Evolutionary conservation across 2,329 filamentous ascomycete species (phyloP).

Genomic region (Plenodomus tracheiphilus): DNA sequence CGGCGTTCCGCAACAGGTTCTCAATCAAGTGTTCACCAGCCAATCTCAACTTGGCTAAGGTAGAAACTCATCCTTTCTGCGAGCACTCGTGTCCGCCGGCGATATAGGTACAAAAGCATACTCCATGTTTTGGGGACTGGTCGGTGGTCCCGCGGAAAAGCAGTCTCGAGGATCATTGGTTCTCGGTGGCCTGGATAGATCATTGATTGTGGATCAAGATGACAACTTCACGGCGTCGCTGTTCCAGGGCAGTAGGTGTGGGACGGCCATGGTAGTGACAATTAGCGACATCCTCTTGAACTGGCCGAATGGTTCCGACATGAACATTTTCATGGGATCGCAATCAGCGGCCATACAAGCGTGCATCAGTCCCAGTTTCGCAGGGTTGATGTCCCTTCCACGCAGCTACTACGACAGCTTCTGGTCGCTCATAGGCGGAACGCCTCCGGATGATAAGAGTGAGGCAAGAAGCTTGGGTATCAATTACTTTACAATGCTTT

Average conservation of each 20-base stretch:
- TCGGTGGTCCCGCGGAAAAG: slow-evolving; percentile 17
- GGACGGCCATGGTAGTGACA: slow-evolving; percentile 33
- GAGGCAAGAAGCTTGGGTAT: slow-evolving; percentile 16
- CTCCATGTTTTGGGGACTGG: slow-evolving; percentile 39
- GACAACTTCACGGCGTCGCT: slow-evolving; percentile 21
- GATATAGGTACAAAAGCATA: slow-evolving; percentile 35
- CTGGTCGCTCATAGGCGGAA: slow-evolving; percentile 14
- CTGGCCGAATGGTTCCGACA: slow-evolving; percentile 39
- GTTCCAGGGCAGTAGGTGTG: slow-evolving; percentile 15
- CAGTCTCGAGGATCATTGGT: slow-evolving; percentile 30
- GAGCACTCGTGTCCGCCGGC: slow-evolving; percentile 22
- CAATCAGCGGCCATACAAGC: slow-evolving; percentile 19
- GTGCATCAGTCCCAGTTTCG: slow-evolving; percentile 18
- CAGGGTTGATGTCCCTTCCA: slow-evolving; percentile 18
- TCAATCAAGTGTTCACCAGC: slow-evolving; percentile 12
- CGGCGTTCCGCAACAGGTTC: slow-evolving; percentile 13
- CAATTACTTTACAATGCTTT: slow-evolving; percentile 22
- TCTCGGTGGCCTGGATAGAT: slow-evolving; percentile 29
- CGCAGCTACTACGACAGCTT: slow-evolving; percentile 16
- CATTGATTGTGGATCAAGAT: slow-evolving; percentile 12
- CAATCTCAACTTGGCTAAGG: slow-evolving; percentile 33
- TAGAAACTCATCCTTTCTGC: slow-evolving; percentile 37
- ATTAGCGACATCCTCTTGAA: slow-evolving; percentile 39
- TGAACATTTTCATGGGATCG: slow-evolving; percentile 28
- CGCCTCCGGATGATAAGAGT: slow-evolving; percentile 3